Base-by-base conservation (phyloP, 1,284 basidiomycete genomes). In the Cryptococcus hybrid region DNA sequence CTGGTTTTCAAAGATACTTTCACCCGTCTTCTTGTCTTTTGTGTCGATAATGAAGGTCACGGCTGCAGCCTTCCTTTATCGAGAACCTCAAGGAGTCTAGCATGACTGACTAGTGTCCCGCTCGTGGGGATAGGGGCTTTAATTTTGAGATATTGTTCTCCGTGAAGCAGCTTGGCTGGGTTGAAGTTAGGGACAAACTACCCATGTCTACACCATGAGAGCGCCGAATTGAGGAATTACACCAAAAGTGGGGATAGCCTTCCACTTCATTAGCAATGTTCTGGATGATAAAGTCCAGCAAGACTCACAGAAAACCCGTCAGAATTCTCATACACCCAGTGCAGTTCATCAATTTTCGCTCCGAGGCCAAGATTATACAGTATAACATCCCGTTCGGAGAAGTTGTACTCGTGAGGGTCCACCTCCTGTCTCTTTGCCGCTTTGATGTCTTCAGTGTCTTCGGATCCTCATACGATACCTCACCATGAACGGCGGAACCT, bases 321-420 rank as follows among this genome's bases (percentile, higher is more conserved):
- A 70, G 90, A 84, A 56, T 87, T 86, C 80, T 99, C 96, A 70
- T 87, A 99, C 3, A 88, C 87, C 86, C 92, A 94, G 66, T 92
- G 85, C 30, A 97, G 84, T 62, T 99, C 92, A 72, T 89, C 86
- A 76, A 89, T 92, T 5, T 88, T 94, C 15, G 94, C 95, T n/a
- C 95, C 96, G 49, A 99, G 80, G 53, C 95, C 93, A 38, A 99
- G 82, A 79, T 97, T 97, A 82, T 99, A 99, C 15, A 99, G 82
- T 65, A 97, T 90, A 44, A 97, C 85, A 71, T 99, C 95, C 40
- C 90, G 85, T 79, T 96, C 92, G 8, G 85, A 85, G 79, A 89
- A 99, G 35, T 76, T 81, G 78, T 84, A 93, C 47, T 86, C 84
- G 46, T 82, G 78, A 7, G 85, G 80, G 12, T 86, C 83, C 1